Evolutionary conservation across 1,284 basidiomycete species (phyloP), one percentile per base, ranked within the genome.

Genomic region (Pseudozyma pruni): DNA sequence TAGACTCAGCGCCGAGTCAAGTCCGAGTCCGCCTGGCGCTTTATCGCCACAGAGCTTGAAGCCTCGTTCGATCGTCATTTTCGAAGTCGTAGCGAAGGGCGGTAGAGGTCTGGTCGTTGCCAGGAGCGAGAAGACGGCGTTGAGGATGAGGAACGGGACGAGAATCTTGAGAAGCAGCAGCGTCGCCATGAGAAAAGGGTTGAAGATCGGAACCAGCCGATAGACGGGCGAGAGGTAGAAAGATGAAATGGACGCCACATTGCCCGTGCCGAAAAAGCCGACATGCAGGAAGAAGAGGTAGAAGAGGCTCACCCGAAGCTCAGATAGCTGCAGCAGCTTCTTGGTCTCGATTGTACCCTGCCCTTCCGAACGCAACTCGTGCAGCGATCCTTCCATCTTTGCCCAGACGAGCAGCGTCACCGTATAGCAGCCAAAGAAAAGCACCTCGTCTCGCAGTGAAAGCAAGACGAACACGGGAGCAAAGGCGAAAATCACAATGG

Each of bases 221-320:
- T 93, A 94, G 9, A 94, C 92, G 0, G 92, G 92, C 41, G 90
- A 91, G 11, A 94, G 86, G 81, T 94, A 94, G 83, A 94, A 94
- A 13, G 74, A 91, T 87, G 91, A 91, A 76, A 93, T 91, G 2
- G 91, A 92, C n/a, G 91, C 91, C 42, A 93, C 89, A 76, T 91
- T 93, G 73, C 37, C 72, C 49, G 89, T 92, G 11, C 92, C 92
- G 78, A 93, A 93, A 84, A 94, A 94, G 4, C 89, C 92, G 44
- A 92, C 87, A 75, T 94, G 92, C 4, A 93, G 89, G 75, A 93
- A 91, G 81, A 92, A 91, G 60, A 94, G 83, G 84, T 93, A 94
- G 80, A 92, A 91, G 20, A 93, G 66, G 0, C 90, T 91, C 48
- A 91, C 88, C 29, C 91, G 83, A 11, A 92, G 82, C 71, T 93